Conservation (phyloP, 352 stramenopile species). For the Phytophthora niederhauseri region DNA sequence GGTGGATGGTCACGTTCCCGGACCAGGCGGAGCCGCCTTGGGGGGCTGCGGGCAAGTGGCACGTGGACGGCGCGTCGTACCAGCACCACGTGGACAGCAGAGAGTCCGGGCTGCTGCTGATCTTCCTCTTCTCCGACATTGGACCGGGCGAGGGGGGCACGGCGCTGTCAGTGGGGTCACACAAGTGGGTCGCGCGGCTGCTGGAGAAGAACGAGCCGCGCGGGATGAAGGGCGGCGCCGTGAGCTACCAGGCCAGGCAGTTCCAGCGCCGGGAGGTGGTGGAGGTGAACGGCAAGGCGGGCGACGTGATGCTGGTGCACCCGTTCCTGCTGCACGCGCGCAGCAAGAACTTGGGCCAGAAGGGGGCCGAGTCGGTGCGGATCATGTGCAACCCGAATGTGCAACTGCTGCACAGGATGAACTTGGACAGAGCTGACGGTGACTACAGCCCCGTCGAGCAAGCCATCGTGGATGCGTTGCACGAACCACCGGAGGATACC, state of each 20-base stretch:
- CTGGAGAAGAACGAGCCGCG: conserved; percentile 55
- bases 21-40: conserved; percentile 54
- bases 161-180: conserved; percentile 67
- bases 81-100: conserved; percentile 72
- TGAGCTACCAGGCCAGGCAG: conserved; percentile 51
- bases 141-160: conserved; percentile 66
- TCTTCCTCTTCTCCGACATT: conserved; percentile 86
- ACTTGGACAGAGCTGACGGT: conserved; percentile 37
- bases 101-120: conserved; percentile 75
- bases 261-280: conserved; percentile 45
- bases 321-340: conserved; percentile 83
- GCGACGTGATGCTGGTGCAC: conserved; percentile 83
- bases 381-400: conserved; percentile 82
- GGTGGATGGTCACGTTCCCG: conserved; percentile 88
- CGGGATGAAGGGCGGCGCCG: conserved; percentile 62
- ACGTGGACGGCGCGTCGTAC: conserved; percentile 81
- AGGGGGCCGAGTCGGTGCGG: conserved; percentile 60
- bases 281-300: conserved; percentile 69
- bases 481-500: not conserved
- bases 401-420: conserved; percentile 50
- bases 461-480: conserved; percentile 45
- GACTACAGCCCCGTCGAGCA: conserved; percentile 51
- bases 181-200: conserved; percentile 61
- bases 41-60: conserved; percentile 77
- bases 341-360: conserved; percentile 64